A percentile compares a stretch with the other conserved stretches of the same genome.
These are phyloP conservation scores for Diplosphaera chodatii DNA, from an alignment of 139 green algal species.

Conservation along the genomic window DNA sequence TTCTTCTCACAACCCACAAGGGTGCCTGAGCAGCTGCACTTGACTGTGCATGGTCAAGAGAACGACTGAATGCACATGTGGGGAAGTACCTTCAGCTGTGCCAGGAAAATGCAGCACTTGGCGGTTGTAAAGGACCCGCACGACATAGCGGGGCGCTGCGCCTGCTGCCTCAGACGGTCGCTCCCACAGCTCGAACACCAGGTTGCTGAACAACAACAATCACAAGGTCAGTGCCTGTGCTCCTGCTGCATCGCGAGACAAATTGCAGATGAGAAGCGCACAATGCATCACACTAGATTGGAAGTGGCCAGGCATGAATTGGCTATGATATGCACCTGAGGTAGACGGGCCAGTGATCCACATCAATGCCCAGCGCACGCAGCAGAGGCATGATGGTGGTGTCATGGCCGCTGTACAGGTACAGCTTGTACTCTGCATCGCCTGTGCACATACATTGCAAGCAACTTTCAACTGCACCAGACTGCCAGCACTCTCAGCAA, in stretches of 20 bases:
- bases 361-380: constrained; percentile 42
- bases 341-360: constrained; percentile 58
- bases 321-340: constrained; percentile 7
- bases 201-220: constrained; percentile 24
- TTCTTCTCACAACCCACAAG: not conserved
- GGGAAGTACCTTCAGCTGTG: constrained; percentile 21
- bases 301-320: too few species aligned
- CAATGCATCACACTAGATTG: too few species aligned
- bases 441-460: not conserved
- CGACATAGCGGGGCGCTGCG: constrained; percentile 9
- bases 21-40: too few species aligned
- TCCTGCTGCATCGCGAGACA: not conserved
- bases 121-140: constrained; percentile 57
- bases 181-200: constrained; percentile 69
- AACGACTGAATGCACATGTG: not conserved
- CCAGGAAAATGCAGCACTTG: constrained; percentile 44
- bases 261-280: not conserved
- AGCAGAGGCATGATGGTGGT: constrained; percentile 65
- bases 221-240: too few species aligned
- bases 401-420: constrained; percentile 68
- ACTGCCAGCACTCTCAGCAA: too few species aligned
- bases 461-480: too few species aligned
- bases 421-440: constrained; percentile 23
- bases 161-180: constrained; percentile 11
- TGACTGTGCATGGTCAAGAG: not conserved